A percentile compares a stretch with the other conserved stretches of the same genome.
These are phyloP conservation scores for Taxawa tesnikishii DNA, from an alignment of 2,329 filamentous ascomycete species.

Conservation along the genomic window DNA sequence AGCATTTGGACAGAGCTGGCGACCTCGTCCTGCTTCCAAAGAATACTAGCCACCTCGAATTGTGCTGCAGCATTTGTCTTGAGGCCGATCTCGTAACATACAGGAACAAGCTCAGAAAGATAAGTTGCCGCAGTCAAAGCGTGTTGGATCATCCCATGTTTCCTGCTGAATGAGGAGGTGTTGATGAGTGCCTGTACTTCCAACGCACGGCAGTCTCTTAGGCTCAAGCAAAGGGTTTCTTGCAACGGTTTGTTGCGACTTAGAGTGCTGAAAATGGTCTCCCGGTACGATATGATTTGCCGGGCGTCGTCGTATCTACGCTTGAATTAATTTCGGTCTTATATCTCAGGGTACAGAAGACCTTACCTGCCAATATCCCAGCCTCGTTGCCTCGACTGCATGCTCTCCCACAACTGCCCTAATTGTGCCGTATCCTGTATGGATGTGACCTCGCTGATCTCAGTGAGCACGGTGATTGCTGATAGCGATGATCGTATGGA, in stretches of 20 bases:
- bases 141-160: constrained; percentile 73
- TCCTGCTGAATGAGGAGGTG: constrained; percentile 63
- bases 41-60: constrained; percentile 73
- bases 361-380: constrained; percentile 69
- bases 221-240: constrained; percentile 46
- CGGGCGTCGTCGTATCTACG: constrained; percentile 62
- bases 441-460: constrained; percentile 62
- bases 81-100: constrained; percentile 59
- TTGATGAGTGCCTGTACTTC: constrained; percentile 68
- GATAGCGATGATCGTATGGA: constrained; percentile 44
- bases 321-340: constrained; percentile 1
- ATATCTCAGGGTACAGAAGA: background rate
- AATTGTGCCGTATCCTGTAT: constrained; percentile 44
- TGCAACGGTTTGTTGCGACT: constrained; percentile 57
- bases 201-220: constrained; percentile 52
- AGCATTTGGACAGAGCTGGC: constrained; percentile 81
- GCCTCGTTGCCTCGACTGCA: constrained; percentile 57
- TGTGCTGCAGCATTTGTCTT: constrained; percentile 65
- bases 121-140: constrained; percentile 76
- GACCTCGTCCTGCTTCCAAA: constrained; percentile 93
- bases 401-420: constrained; percentile 46
- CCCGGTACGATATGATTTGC: constrained; percentile 68
- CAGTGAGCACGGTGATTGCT: constrained; percentile 60
- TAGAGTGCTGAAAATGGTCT: constrained; percentile 70
- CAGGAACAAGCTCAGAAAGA: constrained; percentile 62